Base-by-base conservation (phyloP, 176 grass and related monocot genomes). In the Rhynchospora pubera region DNA sequence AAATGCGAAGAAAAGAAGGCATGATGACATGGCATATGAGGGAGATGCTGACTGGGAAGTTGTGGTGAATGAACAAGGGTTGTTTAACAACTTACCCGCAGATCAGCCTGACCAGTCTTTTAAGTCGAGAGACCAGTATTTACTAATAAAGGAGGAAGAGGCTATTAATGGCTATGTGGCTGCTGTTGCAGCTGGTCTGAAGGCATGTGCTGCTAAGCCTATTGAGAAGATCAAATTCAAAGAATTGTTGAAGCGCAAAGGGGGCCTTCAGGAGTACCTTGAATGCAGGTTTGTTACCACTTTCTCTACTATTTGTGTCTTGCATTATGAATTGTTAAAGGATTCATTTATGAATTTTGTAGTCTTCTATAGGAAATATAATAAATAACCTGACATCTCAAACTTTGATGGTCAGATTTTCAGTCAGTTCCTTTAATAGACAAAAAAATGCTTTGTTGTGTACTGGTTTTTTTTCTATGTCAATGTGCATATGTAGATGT, bases 211-310 rank as follows among this genome's bases (percentile, higher is more conserved):
- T 84, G 19, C 93, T 88, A 87, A 71, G 82, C 87, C 91, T 55
- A 91, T 99, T 84, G 96, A 99, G 87, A 99, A 99, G 86, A 85
- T 95, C 68, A 99, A 88, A 82, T 99, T 99, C 68, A 99, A 88
- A 68, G 96, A 99, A 71, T 66, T 95, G 60, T 85, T 99, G 84
- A 99, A 89, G 84, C 93, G 83, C 53, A 95, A 91, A 87, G 96
- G 96, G 58, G 93, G 89, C 71, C 91, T 99, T 85, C 86, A 88
- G 67, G 93, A 99, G 57, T 99, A 99, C 83, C 77, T 99, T 62
- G 96, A 99, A 26, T 93, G 92, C 90, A 93, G 96, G 96, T 95
- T 58, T 62, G 62, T 84, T 84, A 46, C 45, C 75, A 34, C 56
- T 13, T 83, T 16, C 30, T 58, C 46, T 82, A 63, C 83, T 84